phyloP scores from a whole-genome alignment of 202 grass and related monocot species.

The Schoenoplectus tabernaemontani region DNA sequence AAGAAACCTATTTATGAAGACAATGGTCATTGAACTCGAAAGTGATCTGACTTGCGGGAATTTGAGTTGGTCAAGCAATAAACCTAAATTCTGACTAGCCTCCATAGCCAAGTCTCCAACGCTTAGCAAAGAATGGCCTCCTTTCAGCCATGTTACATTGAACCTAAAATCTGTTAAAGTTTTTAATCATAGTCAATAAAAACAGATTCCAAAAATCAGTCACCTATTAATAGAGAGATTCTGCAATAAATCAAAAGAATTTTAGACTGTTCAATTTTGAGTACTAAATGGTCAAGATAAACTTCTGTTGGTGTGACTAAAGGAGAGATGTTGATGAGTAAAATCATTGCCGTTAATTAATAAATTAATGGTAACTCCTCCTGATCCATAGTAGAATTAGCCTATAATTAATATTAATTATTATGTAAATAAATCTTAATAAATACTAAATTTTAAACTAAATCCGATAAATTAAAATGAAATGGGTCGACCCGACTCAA shows the following conservation, averaged over 20 bases:
- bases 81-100: slow-evolving; percentile 83
- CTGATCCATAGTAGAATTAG: too few relatives aligned
- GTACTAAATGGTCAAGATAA: too few relatives aligned
- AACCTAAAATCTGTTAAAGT: slow-evolving; percentile 51
- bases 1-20: slow-evolving; percentile 74
- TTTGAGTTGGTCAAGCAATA: slow-evolving; percentile 84
- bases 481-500: too few relatives aligned
- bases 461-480: neutral
- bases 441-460: neutral
- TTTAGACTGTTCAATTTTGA: too few relatives aligned
- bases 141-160: slow-evolving; percentile 86
- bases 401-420: neutral
- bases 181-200: slow-evolving; percentile 19
- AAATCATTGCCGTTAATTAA: too few relatives aligned
- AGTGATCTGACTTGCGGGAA: slow-evolving; percentile 76
- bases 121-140: slow-evolving; percentile 83
- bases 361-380: too few relatives aligned
- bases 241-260: too few relatives aligned
- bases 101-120: slow-evolving; percentile 77
- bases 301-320: too few relatives aligned
- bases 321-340: too few relatives aligned
- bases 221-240: neutral
- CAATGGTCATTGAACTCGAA: slow-evolving; percentile 81
- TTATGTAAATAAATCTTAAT: neutral
- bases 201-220: slow-evolving; percentile 1